phyloP scores from a whole-genome alignment of 2,329 filamentous ascomycete genomes.

The Ophiostoma himal-ulmi region DNA sequence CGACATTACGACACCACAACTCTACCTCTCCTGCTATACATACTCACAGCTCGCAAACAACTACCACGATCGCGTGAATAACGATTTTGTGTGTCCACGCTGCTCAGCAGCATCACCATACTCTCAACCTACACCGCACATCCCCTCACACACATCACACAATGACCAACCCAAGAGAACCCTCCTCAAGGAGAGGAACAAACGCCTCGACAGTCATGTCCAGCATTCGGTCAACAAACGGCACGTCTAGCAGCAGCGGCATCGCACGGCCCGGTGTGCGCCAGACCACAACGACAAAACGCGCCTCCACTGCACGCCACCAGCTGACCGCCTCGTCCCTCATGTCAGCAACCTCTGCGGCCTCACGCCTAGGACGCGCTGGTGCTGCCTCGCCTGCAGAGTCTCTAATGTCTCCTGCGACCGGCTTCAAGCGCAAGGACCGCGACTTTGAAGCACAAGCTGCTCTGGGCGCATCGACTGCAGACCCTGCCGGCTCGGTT shows the following conservation, averaged over 20 bases:
- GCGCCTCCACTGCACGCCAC: slow-evolving; percentile 27
- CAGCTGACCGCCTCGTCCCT: slow-evolving; percentile 19
- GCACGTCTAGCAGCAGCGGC: slow-evolving; percentile 23
- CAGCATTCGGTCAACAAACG: slow-evolving; percentile 20
- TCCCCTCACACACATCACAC: background rate
- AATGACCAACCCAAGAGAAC: slow-evolving; percentile 25
- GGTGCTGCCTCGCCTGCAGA: slow-evolving; percentile 63
- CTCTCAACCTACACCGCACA: background rate
- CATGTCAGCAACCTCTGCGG: slow-evolving; percentile 2
- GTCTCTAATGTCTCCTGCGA: slow-evolving; percentile 57
- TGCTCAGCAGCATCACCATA: background rate
- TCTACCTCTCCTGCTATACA: background rate
- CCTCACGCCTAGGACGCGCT: slow-evolving; percentile 33
- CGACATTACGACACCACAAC: background rate
- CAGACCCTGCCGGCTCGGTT: slow-evolving; percentile 16
- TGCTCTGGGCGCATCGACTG: slow-evolving; percentile 40
- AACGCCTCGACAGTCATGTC: slow-evolving; percentile 27
- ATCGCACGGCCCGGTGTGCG: slow-evolving; percentile 31
- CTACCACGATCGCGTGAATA: background rate
- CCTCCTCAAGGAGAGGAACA: slow-evolving; percentile 31
- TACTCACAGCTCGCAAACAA: background rate
- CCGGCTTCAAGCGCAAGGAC: slow-evolving; percentile 75
- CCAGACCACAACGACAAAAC: slow-evolving; percentile 25
- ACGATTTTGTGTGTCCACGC: background rate
- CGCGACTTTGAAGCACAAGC: slow-evolving; percentile 60